Percentiles rank a stretch among this genome's conserved stretches.
These are phyloP conservation scores for Lasiosphaeria hispida DNA, from an alignment of 495 filamentous ascomycete genomes.

Conservation along the genomic window DNA sequence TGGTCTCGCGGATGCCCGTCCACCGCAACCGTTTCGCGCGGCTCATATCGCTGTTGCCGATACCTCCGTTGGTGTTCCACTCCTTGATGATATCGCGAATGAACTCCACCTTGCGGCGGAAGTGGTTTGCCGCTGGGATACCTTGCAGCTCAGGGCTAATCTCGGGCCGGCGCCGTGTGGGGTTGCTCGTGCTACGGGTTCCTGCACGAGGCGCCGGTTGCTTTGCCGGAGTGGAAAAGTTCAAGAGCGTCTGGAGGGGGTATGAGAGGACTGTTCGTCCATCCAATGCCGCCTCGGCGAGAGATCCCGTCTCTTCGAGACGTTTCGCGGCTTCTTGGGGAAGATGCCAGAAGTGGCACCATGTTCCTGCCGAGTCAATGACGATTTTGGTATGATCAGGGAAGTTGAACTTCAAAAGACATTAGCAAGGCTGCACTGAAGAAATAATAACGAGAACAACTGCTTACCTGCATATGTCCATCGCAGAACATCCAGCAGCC, in stretches of 20 bases:
- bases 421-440: not conserved
- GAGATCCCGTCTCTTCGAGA: conserved; percentile 59
- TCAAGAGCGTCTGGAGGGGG: conserved; percentile 57
- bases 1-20: conserved; percentile 65
- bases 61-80: conserved; percentile 69
- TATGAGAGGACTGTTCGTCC: conserved; percentile 58
- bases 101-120: conserved; percentile 76
- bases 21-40: conserved; percentile 57
- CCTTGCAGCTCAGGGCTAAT: conserved; percentile 57
- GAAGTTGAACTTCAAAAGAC: conserved; percentile 73
- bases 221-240: conserved; percentile 45
- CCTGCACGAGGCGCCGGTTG: conserved; percentile 42
- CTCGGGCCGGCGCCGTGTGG: conserved; percentile 47
- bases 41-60: conserved; percentile 59
- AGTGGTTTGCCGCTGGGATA: conserved; percentile 73
- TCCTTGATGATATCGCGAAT: conserved; percentile 65
- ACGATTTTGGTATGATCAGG: conserved; percentile 95
- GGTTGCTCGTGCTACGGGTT: conserved; percentile 35
- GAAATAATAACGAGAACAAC: not conserved
- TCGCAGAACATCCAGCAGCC: conserved; percentile 88
- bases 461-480: conserved; percentile 78
- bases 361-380: conserved; percentile 68
- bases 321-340: conserved; percentile 64
- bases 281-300: conserved; percentile 65
- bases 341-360: conserved; percentile 83